Conservation (phyloP, 768 basidiomycete species). For the Astraeus odoratus region DNA sequence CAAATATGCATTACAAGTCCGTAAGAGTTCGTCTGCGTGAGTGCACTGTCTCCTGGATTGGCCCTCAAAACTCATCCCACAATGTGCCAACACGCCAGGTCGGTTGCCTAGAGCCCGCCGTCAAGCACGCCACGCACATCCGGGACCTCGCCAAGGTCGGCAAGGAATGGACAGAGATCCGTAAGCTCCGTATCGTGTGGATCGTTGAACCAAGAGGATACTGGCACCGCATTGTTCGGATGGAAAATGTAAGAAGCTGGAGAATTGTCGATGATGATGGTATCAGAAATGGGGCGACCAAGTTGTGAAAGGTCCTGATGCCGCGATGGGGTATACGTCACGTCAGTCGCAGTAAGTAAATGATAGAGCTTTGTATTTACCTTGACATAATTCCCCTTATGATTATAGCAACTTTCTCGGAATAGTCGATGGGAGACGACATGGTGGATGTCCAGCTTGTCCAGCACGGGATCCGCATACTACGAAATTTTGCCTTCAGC, state of each 20-base stretch:
- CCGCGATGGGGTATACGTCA: too few relatives aligned
- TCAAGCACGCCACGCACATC: constrained; percentile 92
- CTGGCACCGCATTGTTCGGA: constrained; percentile 97
- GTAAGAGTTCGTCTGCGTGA: constrained; percentile 16
- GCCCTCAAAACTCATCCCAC: constrained; percentile 12
- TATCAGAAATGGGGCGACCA: constrained; percentile 87
- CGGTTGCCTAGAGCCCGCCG: constrained; percentile 55
- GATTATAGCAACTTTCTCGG: constrained; percentile 98
- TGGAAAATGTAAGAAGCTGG: constrained; percentile 99
- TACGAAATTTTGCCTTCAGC: constrained; percentile 26
- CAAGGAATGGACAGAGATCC: constrained; percentile 89
- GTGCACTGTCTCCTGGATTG: constrained; percentile 12
- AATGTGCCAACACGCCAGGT: constrained; percentile 13
- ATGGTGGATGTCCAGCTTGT: constrained; percentile 89
- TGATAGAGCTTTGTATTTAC: constrained; percentile 34
- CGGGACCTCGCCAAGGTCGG: constrained; percentile 76
- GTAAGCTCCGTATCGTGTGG: constrained; percentile 97
- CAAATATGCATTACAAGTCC: constrained; percentile 24
- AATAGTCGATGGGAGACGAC: constrained; percentile 93
- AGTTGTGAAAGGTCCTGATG: constrained; percentile 95
- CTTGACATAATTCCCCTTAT: constrained; percentile 99
- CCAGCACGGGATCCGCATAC: constrained; percentile 98
- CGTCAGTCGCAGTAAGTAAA: background rate
- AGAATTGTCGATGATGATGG: constrained; percentile 98
- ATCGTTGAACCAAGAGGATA: constrained; percentile 99